These are phyloP conservation scores for Leccinum sublutescens DNA, from an alignment of 768 basidiomycete species.

Conservation along the genomic window DNA sequence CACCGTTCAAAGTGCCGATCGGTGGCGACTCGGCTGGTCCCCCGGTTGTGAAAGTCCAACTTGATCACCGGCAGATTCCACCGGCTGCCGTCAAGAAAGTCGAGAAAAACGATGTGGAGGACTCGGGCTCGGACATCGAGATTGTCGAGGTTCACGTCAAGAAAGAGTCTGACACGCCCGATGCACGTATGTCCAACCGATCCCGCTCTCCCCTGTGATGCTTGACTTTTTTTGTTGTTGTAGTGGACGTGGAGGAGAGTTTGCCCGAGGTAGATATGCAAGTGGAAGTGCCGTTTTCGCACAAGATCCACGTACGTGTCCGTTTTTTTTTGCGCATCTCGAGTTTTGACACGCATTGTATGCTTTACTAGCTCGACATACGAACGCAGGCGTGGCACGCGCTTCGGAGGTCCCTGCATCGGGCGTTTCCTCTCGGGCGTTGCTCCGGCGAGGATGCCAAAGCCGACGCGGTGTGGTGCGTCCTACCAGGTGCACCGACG, in stretches of 20 bases:
- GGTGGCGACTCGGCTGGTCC: slow-evolving; percentile 37
- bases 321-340: neutral
- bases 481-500: slow-evolving; percentile 13
- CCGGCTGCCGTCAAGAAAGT: neutral
- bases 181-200: neutral
- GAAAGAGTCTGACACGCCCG: neutral
- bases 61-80: neutral
- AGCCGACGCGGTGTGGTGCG: slow-evolving; percentile 24
- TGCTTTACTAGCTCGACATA: slow-evolving; percentile 27
- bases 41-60: slow-evolving; percentile 1
- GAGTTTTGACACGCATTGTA: neutral
- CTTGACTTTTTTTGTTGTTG: neutral
- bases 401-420: slow-evolving; percentile 40
- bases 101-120: neutral
- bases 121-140: slow-evolving; percentile 5
- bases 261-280: slow-evolving; percentile 34
- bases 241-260: slow-evolving; percentile 13
- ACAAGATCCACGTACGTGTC: slow-evolving; percentile 40
- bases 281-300: slow-evolving; percentile 40
- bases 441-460: neutral
- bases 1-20: slow-evolving; percentile 39
- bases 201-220: neutral
- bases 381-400: slow-evolving; percentile 38
- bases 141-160: slow-evolving; percentile 10
- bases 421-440: slow-evolving; percentile 15